phyloP scores from a whole-genome alignment of 1,284 basidiomycete genomes.

The Ceratobasidium papillatum region DNA sequence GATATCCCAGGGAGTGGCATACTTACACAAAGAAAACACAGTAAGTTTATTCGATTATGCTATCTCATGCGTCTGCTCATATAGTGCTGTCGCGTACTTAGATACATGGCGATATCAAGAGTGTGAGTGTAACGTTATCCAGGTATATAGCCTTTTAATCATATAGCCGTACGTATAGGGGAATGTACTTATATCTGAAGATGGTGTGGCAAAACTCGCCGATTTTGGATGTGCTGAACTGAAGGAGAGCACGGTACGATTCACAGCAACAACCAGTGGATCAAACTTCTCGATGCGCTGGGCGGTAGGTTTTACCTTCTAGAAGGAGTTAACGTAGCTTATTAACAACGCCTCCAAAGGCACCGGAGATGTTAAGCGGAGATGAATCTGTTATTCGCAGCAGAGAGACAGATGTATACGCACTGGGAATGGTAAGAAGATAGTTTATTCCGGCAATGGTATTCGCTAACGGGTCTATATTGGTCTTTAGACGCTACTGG shows the following conservation, averaged over 20 bases:
- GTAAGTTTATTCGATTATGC: neutral
- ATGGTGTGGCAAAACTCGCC: constrained; percentile 1
- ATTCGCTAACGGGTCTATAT: too few relatives aligned
- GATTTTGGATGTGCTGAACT: constrained; percentile 8
- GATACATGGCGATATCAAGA: constrained; percentile 23
- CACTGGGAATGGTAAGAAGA: constrained; percentile 3
- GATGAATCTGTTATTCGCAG: neutral
- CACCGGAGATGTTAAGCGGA: constrained; percentile 1
- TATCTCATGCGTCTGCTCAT: too few relatives aligned
- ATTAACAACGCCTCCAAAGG: neutral
- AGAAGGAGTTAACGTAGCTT: neutral
- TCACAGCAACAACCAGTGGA: neutral
- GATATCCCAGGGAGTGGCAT: constrained; percentile 1
- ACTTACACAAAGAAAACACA: neutral
- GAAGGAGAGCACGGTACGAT: neutral
- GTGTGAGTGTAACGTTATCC: neutral
- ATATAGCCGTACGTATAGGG: neutral
- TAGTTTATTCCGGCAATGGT: too few relatives aligned
- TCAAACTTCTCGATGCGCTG: neutral
- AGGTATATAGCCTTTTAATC: too few relatives aligned
- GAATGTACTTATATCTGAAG: constrained; percentile 10
- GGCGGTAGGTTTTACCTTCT: neutral
- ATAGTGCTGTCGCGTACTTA: neutral
- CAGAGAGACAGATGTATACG: neutral
- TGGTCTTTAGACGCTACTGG: too few relatives aligned